A percentile compares a stretch with the other conserved stretches of the same genome.
phyloP scores from a whole-genome alignment of 148 eudicot genomes.

The Nepenthes mirabilis region DNA sequence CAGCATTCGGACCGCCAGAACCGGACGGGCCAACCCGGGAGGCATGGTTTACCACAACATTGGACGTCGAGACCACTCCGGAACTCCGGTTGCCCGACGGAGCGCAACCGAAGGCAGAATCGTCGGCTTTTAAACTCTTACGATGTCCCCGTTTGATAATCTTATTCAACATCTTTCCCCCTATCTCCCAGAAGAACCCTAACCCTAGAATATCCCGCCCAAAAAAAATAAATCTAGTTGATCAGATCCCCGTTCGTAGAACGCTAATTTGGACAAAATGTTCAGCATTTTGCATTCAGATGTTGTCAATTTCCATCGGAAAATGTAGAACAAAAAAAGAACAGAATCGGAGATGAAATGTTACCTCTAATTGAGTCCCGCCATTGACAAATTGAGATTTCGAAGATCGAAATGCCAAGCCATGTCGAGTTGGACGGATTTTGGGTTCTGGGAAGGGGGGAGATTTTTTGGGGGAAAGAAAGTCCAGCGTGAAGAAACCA shows the following conservation, averaged over 20 bases:
- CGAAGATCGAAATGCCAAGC: neutral
- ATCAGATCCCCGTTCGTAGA: conserved; percentile 7
- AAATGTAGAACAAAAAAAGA: no score
- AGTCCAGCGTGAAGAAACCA: conserved; percentile 1
- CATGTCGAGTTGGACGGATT: conserved; percentile 5
- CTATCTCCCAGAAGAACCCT: conserved; percentile 22
- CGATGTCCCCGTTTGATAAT: conserved; percentile 54
- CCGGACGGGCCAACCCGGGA: conserved; percentile 34
- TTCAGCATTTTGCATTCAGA: conserved; percentile 9
- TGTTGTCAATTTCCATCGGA: neutral
- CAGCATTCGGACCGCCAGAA: conserved; percentile 15
- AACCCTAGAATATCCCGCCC: conserved; percentile 16
- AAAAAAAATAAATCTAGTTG: neutral
- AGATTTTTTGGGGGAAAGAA: conserved; percentile 4
- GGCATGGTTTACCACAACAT: conserved; percentile 55
- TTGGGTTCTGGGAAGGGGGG: neutral
- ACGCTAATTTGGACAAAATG: conserved; percentile 5
- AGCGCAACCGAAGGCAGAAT: conserved; percentile 14
- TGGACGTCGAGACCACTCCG: conserved; percentile 29
- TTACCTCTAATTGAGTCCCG: neutral
- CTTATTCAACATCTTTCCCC: conserved; percentile 44
- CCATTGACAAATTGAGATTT: conserved; percentile 2
- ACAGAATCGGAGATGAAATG: neutral
- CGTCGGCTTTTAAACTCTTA: conserved; percentile 41
- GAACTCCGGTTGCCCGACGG: conserved; percentile 24